Conservation (phyloP, 2,329 filamentous ascomycete genomes). For the Cladosporium velox region DNA sequence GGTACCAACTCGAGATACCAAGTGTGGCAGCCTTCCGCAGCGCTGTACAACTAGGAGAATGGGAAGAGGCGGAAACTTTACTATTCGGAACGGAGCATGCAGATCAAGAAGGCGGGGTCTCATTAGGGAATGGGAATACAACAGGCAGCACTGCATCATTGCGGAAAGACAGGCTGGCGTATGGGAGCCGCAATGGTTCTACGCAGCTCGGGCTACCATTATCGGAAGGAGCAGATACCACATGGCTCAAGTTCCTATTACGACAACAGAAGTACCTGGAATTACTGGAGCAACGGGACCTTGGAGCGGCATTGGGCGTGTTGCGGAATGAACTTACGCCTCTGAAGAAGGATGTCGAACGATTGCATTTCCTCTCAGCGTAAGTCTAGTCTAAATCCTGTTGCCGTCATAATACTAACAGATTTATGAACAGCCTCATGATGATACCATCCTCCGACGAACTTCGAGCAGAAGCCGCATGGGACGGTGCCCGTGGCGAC, state of each 20-base stretch:
- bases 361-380: slow-evolving; percentile 80
- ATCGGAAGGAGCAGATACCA: slow-evolving; percentile 71
- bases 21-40: slow-evolving; percentile 83
- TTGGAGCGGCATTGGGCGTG: slow-evolving; percentile 74
- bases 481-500: slow-evolving; percentile 77
- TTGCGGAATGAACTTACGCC: slow-evolving; percentile 86
- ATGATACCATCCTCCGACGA: slow-evolving; percentile 84
- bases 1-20: slow-evolving; percentile 80
- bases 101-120: slow-evolving; percentile 48
- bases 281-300: slow-evolving; percentile 75
- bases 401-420: slow-evolving; percentile 24
- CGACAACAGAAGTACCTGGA: slow-evolving; percentile 95
- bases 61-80: slow-evolving; percentile 81
- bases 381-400: slow-evolving; percentile 38
- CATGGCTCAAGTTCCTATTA: slow-evolving; percentile 82
- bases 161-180: slow-evolving; percentile 9
- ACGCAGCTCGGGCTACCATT: slow-evolving; percentile 64
- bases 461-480: slow-evolving; percentile 72
- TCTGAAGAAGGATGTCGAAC: slow-evolving; percentile 73
- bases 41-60: slow-evolving; percentile 77
- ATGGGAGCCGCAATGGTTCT: slow-evolving; percentile 32
- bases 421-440: slow-evolving; percentile 62
- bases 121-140: slow-evolving; percentile 34
- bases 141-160: slow-evolving; percentile 4
- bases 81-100: slow-evolving; percentile 58